A percentile compares a stretch with the other conserved stretches of the same genome.
These are phyloP conservation scores for Suhomyces taliae DNA, from an alignment of 1,139 yeast species.

Conservation along the genomic window DNA sequence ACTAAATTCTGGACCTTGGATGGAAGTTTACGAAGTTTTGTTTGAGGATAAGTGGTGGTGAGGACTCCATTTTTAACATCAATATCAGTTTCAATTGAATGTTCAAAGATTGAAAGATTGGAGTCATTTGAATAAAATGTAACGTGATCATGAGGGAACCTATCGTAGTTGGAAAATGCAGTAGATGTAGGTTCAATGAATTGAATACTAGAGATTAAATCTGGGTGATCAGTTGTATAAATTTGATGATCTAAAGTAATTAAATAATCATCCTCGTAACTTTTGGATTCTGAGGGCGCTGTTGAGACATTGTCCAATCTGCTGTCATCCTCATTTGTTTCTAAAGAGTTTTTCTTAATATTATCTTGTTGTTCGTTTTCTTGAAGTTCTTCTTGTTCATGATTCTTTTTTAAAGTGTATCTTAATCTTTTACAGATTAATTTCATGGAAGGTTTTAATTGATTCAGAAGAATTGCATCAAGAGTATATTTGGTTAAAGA, in stretches of 20 bases:
- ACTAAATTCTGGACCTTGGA: slow-evolving; percentile 37
- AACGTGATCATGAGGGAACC: slow-evolving; percentile 39
- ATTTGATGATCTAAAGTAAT: slow-evolving; percentile 38
- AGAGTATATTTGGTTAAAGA: slow-evolving; percentile 24
- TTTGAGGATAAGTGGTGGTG: slow-evolving; percentile 23
- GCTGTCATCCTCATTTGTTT: slow-evolving; percentile 2
- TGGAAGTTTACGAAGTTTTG: slow-evolving; percentile 34
- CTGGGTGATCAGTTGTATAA: slow-evolving; percentile 31
- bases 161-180: slow-evolving; percentile 21
- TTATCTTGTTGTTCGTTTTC: slow-evolving; percentile 6
- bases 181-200: slow-evolving; percentile 3
- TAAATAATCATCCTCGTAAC: slow-evolving; percentile 38
- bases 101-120: slow-evolving; percentile 36
- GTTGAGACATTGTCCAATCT: background rate
- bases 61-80: slow-evolving; percentile 26
- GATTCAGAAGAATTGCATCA: slow-evolving; percentile 43
- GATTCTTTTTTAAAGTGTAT: slow-evolving; percentile 35
- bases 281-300: slow-evolving; percentile 3
- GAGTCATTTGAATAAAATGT: slow-evolving; percentile 42
- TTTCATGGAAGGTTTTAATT: slow-evolving; percentile 48
- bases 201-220: slow-evolving; percentile 17
- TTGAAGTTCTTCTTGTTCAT: slow-evolving; percentile 15
- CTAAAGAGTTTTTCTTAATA: slow-evolving; percentile 6
- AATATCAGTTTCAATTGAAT: slow-evolving; percentile 31
- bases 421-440: slow-evolving; percentile 51